A percentile compares a stretch with the other conserved stretches of the same genome.
Conservation (phyloP, 345 rosid genomes). For the Fremontodendron californicum region DNA sequence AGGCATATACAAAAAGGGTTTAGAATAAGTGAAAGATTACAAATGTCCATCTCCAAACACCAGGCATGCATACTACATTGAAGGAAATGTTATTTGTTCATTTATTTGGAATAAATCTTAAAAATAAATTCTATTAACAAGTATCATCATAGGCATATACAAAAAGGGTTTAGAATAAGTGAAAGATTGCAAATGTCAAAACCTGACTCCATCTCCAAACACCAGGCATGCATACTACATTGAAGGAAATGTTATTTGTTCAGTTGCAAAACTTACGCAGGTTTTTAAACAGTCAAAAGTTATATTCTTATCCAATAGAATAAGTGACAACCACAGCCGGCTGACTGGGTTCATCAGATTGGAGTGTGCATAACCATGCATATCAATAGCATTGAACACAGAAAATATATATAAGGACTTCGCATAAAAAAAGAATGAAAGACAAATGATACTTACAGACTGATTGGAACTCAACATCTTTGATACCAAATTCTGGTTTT, state of each 20-base stretch:
- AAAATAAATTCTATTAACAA: background rate
- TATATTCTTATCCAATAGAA: background rate
- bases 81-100: no score
- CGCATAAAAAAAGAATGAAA: background rate
- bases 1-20: no score
- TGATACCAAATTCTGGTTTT: slow-evolving; percentile 53
- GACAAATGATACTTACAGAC: slow-evolving; percentile 35
- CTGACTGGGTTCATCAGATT: background rate
- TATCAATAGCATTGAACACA: background rate
- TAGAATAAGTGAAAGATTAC: background rate
- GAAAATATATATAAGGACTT: background rate
- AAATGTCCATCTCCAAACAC: background rate
- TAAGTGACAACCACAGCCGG: background rate
- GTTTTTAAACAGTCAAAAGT: background rate
- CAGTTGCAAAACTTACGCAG: background rate
- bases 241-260: background rate
- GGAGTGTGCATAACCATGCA: background rate
- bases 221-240: background rate
- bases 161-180: background rate
- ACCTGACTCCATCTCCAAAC: background rate
- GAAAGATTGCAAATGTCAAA: background rate
- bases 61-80: no score
- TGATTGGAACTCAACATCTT: slow-evolving; percentile 29
- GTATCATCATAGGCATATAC: background rate
- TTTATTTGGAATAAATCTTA: background rate